Evolutionary conservation across 2,329 filamentous ascomycete genomes (phyloP).

Genomic region (Fusarium equiseti): DNA sequence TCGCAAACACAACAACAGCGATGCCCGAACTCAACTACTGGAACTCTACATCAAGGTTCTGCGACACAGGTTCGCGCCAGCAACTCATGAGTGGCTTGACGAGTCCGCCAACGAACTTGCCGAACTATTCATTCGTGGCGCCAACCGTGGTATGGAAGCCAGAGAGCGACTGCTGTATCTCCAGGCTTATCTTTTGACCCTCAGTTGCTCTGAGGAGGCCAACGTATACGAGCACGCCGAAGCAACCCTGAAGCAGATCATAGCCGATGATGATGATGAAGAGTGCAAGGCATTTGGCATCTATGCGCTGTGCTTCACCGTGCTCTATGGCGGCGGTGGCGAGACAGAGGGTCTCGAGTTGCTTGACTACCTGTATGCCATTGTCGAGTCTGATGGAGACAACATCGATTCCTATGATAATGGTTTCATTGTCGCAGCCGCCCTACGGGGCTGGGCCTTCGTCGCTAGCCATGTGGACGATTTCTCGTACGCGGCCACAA

Average conservation of each 20-base stretch:
- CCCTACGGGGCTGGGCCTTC: slow-evolving; percentile 83
- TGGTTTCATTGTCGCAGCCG: slow-evolving; percentile 76
- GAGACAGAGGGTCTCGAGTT: slow-evolving; percentile 76
- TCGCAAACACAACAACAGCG: slow-evolving; percentile 81
- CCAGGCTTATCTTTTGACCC: slow-evolving; percentile 77
- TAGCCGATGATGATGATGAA: slow-evolving; percentile 69
- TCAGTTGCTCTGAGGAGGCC: slow-evolving; percentile 73
- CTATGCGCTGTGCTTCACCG: slow-evolving; percentile 77
- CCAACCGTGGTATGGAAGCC: slow-evolving; percentile 75
- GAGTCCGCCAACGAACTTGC: slow-evolving; percentile 67
- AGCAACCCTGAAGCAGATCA: slow-evolving; percentile 51
- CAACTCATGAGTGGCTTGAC: slow-evolving; percentile 62
- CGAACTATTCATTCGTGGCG: slow-evolving; percentile 77
- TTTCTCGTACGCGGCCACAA: slow-evolving; percentile 75
- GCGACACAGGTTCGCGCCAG: slow-evolving; percentile 57
- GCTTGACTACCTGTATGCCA: slow-evolving; percentile 81
- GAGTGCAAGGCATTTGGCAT: slow-evolving; percentile 76
- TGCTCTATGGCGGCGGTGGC: slow-evolving; percentile 80
- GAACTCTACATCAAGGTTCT: slow-evolving; percentile 61
- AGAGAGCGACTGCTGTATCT: slow-evolving; percentile 78
- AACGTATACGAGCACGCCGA: slow-evolving; percentile 50
- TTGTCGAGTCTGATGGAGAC: slow-evolving; percentile 82
- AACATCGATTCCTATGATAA: slow-evolving; percentile 78
- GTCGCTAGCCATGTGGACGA: slow-evolving; percentile 83
- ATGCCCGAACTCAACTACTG: slow-evolving; percentile 70